Percentiles rank a stretch among this genome's conserved stretches.
These are phyloP conservation scores for Sordaria brevicollis DNA, from an alignment of 495 filamentous ascomycete species.

Conservation along the genomic window DNA sequence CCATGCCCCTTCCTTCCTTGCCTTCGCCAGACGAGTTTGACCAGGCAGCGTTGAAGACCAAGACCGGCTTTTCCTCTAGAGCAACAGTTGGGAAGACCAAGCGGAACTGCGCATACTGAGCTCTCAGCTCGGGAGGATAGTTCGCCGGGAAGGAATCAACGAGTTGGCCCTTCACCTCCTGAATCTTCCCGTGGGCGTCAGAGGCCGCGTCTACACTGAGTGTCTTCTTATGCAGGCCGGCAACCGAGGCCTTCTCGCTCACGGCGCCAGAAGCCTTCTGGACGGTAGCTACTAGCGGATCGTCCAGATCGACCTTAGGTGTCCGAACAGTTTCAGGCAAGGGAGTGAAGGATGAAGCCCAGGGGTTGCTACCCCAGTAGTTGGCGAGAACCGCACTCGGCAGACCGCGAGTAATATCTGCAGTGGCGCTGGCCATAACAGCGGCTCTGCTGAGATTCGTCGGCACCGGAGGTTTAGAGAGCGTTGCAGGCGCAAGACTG, in stretches of 20 bases:
- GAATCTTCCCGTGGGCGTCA: constrained; percentile 26
- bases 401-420: constrained; percentile 56
- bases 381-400: constrained; percentile 83
- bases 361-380: constrained; percentile 80
- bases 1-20: constrained; percentile 25
- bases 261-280: constrained; percentile 27
- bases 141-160: constrained; percentile 60
- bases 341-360: constrained; percentile 63
- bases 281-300: constrained; percentile 32
- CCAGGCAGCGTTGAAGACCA: constrained; percentile 53
- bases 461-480: constrained; percentile 75
- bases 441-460: constrained; percentile 84
- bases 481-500: constrained; percentile 70
- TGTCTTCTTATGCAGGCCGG: constrained; percentile 61
- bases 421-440: constrained; percentile 64
- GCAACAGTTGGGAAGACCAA: constrained; percentile 78
- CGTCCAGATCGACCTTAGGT: constrained; percentile 37
- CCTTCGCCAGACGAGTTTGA: constrained; percentile 29
- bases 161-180: constrained; percentile 18
- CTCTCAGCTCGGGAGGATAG: constrained; percentile 74
- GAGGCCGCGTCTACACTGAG: constrained; percentile 57
- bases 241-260: constrained; percentile 13
- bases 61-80: constrained; percentile 62
- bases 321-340: constrained; percentile 3
- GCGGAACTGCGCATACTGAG: constrained; percentile 87